Evolutionary conservation across 495 filamentous ascomycete genomes (phyloP).

Genomic region (Talaromyces adpressus): DNA sequence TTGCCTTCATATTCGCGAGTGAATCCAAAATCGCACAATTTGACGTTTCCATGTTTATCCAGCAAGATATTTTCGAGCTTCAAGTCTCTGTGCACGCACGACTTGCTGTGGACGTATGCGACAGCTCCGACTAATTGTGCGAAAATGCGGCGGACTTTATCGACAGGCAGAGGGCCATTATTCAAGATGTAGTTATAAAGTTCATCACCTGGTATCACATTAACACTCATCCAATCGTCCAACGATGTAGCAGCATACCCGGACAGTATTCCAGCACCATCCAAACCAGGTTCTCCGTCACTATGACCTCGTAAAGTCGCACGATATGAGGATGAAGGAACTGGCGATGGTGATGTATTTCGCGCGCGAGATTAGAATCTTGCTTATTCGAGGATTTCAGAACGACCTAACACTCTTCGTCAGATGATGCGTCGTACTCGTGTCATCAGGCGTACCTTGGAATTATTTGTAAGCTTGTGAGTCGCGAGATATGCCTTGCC

Average conservation of each 20-base stretch:
- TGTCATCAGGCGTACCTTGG: constrained; percentile 62
- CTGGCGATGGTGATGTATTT: constrained; percentile 97
- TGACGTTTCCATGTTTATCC: constrained; percentile 96
- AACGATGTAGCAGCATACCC: constrained; percentile 47
- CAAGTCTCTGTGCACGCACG: constrained; percentile 92
- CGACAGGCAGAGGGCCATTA: constrained; percentile 74
- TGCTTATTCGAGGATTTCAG: constrained; percentile 96
- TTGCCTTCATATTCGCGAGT: constrained; percentile 96
- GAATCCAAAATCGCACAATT: constrained; percentile 98
- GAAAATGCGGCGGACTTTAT: constrained; percentile 93
- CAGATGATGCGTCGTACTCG: not conserved
- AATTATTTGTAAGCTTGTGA: constrained; percentile 97
- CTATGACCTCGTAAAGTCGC: constrained; percentile 92
- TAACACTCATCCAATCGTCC: not conserved
- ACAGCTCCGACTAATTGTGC: constrained; percentile 94
- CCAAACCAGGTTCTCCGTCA: constrained; percentile 93
- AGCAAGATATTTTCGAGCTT: constrained; percentile 97
- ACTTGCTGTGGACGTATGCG: constrained; percentile 89
- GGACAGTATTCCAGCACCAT: constrained; percentile 95
- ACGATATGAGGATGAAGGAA: constrained; percentile 98
- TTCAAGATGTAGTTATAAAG: constrained; percentile 90
- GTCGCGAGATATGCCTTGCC: constrained; percentile 96
- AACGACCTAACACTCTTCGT: constrained; percentile 60
- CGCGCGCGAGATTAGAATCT: constrained; percentile 88
- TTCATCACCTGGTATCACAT: constrained; percentile 67